Percentiles rank a stretch among this genome's conserved stretches.
Evolutionary conservation across 495 filamentous ascomycete genomes (phyloP).

Genomic region (Podospora sp.): DNA sequence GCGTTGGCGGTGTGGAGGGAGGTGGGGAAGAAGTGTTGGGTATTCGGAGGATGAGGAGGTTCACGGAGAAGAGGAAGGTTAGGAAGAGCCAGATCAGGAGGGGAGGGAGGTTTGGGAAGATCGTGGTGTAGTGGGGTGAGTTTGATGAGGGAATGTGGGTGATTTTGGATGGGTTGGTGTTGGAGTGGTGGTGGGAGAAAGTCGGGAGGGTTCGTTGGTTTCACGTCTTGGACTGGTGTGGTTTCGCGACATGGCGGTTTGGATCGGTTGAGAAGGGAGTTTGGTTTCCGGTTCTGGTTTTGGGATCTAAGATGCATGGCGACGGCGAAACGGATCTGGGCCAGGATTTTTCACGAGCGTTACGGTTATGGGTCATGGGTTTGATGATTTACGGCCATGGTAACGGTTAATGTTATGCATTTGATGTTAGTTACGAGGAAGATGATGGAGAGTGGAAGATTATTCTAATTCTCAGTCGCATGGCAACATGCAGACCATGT

Average conservation of each 20-base stretch:
- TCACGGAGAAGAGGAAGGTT: slow-evolving; percentile 43
- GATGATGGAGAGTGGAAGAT: not conserved
- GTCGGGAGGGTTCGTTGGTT: not conserved
- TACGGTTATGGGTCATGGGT: not conserved
- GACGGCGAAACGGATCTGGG: not conserved
- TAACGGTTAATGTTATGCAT: not conserved
- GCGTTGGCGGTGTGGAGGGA: slow-evolving; percentile 34
- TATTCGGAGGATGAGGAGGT: slow-evolving; percentile 43
- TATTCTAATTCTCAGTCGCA: not conserved
- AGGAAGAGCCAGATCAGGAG: slow-evolving; percentile 38
- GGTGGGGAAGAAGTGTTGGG: slow-evolving; percentile 36
- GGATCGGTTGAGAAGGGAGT: not conserved
- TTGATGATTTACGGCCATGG: slow-evolving; percentile 8
- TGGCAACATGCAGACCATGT: not conserved
- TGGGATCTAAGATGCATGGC: slow-evolving; percentile 9
- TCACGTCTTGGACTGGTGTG: not conserved
- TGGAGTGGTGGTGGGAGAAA: too few relatives aligned
- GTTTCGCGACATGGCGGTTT: not conserved
- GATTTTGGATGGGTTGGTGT: too few relatives aligned
- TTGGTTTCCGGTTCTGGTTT: not conserved
- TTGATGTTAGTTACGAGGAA: not conserved
- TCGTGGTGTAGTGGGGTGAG: not conserved
- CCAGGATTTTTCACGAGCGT: not conserved
- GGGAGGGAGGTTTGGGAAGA: slow-evolving; percentile 11
- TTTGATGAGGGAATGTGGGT: too few relatives aligned